A percentile compares a stretch with the other conserved stretches of the same genome.
phyloP scores from a whole-genome alignment of 148 eudicot genomes.

The Nepenthes mirabilis region DNA sequence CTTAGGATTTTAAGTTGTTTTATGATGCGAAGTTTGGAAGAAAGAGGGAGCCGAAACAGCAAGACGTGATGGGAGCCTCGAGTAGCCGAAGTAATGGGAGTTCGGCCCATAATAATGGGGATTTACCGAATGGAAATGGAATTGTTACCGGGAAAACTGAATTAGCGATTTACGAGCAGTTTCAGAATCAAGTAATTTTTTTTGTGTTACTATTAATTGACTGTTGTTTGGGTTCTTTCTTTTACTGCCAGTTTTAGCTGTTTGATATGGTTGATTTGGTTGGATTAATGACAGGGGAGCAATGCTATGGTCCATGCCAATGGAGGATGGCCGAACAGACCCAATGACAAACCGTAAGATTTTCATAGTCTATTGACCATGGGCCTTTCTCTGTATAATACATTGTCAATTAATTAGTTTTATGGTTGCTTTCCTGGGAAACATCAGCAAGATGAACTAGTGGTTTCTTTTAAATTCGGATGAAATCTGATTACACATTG shows the following conservation, averaged over 20 bases:
- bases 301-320: conserved; percentile 26
- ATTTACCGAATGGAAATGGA: conserved; percentile 29
- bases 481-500: no score
- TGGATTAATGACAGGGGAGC: conserved; percentile 23
- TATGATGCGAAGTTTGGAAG: conserved; percentile 98
- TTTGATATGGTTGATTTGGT: conserved; percentile 9
- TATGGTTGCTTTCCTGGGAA: no score
- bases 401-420: no score
- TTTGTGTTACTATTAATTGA: not conserved
- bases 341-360: conserved; percentile 46
- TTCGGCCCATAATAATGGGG: conserved; percentile 23
- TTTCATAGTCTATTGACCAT: conserved; percentile 1
- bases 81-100: conserved; percentile 22
- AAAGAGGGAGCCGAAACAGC: conserved; percentile 39
- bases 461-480: no score
- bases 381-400: not conserved
- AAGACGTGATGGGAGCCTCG: conserved; percentile 17
- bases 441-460: no score
- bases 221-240: not conserved
- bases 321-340: conserved; percentile 27
- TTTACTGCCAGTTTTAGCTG: not conserved
- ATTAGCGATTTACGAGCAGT: conserved; percentile 80
- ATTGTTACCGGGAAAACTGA: conserved; percentile 45
- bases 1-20: conserved; percentile 80
- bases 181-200: conserved; percentile 42